Evolutionary conservation across 768 basidiomycete species (phyloP).

Genomic region (Rhodosporidiobolus sp.): DNA sequence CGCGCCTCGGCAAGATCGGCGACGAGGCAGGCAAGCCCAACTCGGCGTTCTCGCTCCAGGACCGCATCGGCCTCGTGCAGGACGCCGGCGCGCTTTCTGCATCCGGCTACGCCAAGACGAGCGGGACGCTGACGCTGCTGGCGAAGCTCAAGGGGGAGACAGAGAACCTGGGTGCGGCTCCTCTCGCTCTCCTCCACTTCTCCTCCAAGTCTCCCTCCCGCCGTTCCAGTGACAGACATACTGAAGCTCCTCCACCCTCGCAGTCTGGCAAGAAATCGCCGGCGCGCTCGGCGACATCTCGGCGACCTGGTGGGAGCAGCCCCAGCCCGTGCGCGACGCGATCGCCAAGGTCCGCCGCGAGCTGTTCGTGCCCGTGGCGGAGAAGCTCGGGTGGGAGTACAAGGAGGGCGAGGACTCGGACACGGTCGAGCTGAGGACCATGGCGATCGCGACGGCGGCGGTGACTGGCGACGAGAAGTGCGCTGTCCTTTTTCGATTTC

Average conservation of each 20-base stretch:
- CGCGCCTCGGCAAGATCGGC: constrained; percentile 56
- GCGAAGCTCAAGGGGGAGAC: constrained; percentile 65
- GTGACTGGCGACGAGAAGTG: constrained; percentile 47
- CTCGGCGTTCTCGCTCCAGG: constrained; percentile 69
- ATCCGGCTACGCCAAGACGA: constrained; percentile 73
- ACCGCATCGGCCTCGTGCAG: constrained; percentile 78
- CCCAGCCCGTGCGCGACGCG: constrained; percentile 56
- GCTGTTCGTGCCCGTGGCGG: constrained; percentile 66
- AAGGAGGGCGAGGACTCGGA: constrained; percentile 64
- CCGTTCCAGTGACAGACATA: background rate
- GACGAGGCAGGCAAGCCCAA: background rate
- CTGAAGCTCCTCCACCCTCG: background rate
- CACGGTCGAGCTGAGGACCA: constrained; percentile 67
- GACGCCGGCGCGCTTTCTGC: constrained; percentile 77
- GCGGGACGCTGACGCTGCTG: constrained; percentile 71
- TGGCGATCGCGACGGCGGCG: constrained; percentile 63
- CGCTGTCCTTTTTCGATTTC: background rate
- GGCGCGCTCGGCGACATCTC: constrained; percentile 58
- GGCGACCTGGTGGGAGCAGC: constrained; percentile 80
- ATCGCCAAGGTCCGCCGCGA: constrained; percentile 47
- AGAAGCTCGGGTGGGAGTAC: constrained; percentile 75
- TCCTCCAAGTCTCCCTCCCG: constrained; percentile 3
- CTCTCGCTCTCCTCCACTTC: background rate
- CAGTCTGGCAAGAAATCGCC: constrained; percentile 71
- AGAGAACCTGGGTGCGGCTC: constrained; percentile 33